Conservation (phyloP, 768 basidiomycete species). For the Suillus placidus region DNA sequence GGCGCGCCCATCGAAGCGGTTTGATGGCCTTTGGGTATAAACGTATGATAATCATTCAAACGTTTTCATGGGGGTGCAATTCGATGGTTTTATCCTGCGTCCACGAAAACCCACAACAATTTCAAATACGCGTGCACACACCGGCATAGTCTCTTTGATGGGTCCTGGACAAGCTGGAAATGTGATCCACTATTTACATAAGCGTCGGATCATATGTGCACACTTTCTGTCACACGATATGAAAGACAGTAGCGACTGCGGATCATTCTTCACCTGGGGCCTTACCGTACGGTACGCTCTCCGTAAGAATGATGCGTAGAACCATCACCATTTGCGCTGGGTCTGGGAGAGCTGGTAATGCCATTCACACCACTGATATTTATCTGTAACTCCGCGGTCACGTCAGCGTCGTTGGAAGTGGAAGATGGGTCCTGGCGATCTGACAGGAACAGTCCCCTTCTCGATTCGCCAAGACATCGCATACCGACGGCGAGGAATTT, state of each 20-base stretch:
- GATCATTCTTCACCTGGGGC: slow-evolving; percentile 10
- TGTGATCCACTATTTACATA: neutral
- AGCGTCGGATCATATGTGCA: neutral
- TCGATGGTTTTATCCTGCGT: neutral
- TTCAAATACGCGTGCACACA: neutral
- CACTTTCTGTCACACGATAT: slow-evolving; percentile 11
- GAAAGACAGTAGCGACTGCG: slow-evolving; percentile 6
- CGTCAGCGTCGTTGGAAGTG: neutral
- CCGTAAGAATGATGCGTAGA: neutral
- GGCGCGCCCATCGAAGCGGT: slow-evolving; percentile 16
- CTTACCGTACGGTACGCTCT: slow-evolving; percentile 4
- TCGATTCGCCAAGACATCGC: neutral
- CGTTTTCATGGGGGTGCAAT: neutral
- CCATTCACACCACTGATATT: slow-evolving; percentile 4
- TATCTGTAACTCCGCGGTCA: slow-evolving; percentile 24
- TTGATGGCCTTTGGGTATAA: slow-evolving; percentile 11
- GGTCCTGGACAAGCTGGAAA: neutral
- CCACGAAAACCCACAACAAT: neutral
- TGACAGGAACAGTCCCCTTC: neutral
- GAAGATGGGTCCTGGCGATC: slow-evolving; percentile 4
- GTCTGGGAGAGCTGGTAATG: slow-evolving; percentile 4
- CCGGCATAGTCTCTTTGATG: neutral
- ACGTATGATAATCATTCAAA: neutral
- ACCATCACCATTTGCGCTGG: neutral
- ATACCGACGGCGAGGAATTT: neutral